Conservation (phyloP, 2,329 filamentous ascomycete species). For the Epichloe sp. region DNA sequence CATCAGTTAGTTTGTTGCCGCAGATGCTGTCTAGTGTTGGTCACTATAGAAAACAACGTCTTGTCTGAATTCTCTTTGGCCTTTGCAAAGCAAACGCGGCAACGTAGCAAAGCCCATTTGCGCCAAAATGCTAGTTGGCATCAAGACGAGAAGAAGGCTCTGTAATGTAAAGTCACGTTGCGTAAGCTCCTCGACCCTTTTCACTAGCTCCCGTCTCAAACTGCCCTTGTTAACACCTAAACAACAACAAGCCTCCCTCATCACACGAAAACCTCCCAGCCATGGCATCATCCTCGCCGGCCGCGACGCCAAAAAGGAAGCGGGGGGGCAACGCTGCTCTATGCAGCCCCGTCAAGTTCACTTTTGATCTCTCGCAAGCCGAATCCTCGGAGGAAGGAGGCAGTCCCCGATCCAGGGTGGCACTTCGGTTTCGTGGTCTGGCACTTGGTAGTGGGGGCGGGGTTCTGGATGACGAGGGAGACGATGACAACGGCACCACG, state of each 20-base stretch:
- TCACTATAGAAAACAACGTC: no score
- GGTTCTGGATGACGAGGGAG: conserved; percentile 19
- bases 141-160: neutral
- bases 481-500: conserved; percentile 13
- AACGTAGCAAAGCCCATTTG: no score
- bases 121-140: no score
- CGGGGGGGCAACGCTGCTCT: conserved; percentile 21
- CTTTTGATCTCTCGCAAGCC: conserved; percentile 27
- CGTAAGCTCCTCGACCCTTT: neutral
- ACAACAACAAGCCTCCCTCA: neutral
- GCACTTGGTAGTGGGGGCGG: conserved; percentile 34
- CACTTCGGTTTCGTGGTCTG: conserved; percentile 38
- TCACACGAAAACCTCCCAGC: conserved; percentile 1
- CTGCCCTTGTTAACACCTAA: neutral
- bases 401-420: conserved; percentile 40
- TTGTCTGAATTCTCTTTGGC: no score
- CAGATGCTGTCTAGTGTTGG: no score
- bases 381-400: conserved; percentile 30
- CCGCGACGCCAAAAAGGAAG: conserved; percentile 33
- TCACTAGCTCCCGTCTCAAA: neutral
- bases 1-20: no score
- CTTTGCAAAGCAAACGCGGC: no score
- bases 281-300: conserved; percentile 11
- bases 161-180: no score
- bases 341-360: conserved; percentile 28